phyloP scores from a whole-genome alignment of 257 asterid species.

The Apocynum venetum region DNA sequence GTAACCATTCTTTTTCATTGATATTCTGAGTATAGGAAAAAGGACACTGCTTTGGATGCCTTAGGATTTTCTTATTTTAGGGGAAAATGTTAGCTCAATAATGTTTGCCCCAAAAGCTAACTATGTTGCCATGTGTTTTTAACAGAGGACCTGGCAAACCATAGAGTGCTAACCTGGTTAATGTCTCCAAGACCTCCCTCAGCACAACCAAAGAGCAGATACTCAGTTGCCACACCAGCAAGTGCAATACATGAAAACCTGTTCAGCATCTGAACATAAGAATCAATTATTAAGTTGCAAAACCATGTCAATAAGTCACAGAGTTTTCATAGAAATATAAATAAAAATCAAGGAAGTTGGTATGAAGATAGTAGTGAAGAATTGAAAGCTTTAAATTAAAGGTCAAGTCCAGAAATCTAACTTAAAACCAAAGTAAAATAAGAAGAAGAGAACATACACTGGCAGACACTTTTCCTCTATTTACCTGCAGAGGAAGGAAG shows the following conservation, averaged over 20 bases:
- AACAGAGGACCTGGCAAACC: conserved; percentile 8
- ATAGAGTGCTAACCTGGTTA: conserved; percentile 42
- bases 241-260: conserved; percentile 85
- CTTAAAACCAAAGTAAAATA: neutral
- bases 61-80: neutral
- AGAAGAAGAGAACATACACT: conserved; percentile 36
- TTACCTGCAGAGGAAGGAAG: conserved; percentile 51
- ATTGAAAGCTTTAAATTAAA: neutral
- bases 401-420: neutral
- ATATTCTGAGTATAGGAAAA: neutral
- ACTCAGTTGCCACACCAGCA: conserved; percentile 95
- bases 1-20: neutral
- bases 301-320: neutral
- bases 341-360: neutral
- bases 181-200: conserved; percentile 95
- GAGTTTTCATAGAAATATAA: neutral
- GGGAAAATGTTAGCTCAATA: neutral
- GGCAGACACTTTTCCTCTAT: conserved; percentile 79
- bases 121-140: neutral
- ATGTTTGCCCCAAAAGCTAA: no score
- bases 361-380: neutral
- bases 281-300: conserved; percentile 10
- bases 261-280: conserved; percentile 64
- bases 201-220: conserved; percentile 74
- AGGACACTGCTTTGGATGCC: neutral